Conservation (phyloP, 2,329 filamentous ascomycete species). For the Calonectria fujianensis region DNA sequence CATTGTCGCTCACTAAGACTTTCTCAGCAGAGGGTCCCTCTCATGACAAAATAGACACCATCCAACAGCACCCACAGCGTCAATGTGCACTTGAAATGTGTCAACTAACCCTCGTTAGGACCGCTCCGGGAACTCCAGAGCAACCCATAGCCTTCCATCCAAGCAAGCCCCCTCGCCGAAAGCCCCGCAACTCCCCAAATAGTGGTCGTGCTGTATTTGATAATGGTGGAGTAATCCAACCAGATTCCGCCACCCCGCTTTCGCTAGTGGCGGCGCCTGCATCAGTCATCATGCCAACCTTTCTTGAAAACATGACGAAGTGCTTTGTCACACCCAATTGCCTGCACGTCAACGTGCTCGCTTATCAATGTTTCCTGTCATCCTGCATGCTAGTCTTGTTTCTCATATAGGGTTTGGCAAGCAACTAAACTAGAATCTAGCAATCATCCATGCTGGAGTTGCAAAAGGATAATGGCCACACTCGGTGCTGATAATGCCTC, state of each 20-base stretch:
- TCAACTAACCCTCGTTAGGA: slow-evolving; percentile 12
- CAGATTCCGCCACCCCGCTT: slow-evolving; percentile 47
- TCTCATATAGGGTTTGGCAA: background rate
- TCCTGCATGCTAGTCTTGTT: background rate
- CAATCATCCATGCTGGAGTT: background rate
- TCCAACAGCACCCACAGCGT: slow-evolving; percentile 9
- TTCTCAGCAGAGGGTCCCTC: slow-evolving; percentile 50
- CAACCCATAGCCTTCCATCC: slow-evolving; percentile 25
- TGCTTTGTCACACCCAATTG: slow-evolving; percentile 35
- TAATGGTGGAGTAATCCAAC: slow-evolving; percentile 54
- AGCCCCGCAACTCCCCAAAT: slow-evolving; percentile 27
- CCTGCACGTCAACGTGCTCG: background rate
- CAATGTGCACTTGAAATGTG: slow-evolving; percentile 19
- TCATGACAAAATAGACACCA: slow-evolving; percentile 39
- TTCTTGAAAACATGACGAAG: slow-evolving; percentile 47
- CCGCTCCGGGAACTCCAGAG: slow-evolving; percentile 16
- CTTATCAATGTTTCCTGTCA: background rate
- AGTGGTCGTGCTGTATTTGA: slow-evolving; percentile 44
- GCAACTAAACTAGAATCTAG: background rate
- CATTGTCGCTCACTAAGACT: slow-evolving; percentile 49
- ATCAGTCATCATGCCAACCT: slow-evolving; percentile 45
- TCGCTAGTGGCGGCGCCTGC: slow-evolving; percentile 39
- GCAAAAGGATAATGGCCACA: background rate
- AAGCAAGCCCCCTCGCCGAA: slow-evolving; percentile 24
- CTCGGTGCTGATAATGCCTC: background rate